phyloP scores from a whole-genome alignment of 2,329 filamentous ascomycete species.

The Cladophialophora exuberans region DNA sequence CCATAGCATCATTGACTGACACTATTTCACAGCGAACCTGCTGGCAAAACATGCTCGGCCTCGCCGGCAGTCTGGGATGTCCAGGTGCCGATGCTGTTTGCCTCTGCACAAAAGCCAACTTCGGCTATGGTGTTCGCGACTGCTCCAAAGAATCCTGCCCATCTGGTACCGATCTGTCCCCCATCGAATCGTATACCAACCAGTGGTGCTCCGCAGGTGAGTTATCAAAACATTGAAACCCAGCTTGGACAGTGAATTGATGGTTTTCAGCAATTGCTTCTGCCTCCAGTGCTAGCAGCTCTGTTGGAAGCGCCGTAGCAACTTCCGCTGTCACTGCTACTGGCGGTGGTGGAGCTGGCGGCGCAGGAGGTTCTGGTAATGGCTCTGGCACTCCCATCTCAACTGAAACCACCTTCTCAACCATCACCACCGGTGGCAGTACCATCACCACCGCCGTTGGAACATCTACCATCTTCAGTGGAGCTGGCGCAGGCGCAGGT shows the following conservation, averaged over 20 bases:
- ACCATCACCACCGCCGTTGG: conserved; percentile 13
- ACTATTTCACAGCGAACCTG: conserved; percentile 45
- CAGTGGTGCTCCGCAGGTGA: conserved; percentile 40
- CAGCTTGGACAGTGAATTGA: conserved; percentile 1
- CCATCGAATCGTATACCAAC: conserved; percentile 41
- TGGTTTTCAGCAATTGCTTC: conserved; percentile 18
- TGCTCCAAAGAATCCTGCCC: conserved; percentile 51
- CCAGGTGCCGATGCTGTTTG: conserved; percentile 40
- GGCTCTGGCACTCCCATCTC: conserved; percentile 8
- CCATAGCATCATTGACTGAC: conserved; percentile 22
- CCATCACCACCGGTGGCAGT: conserved; percentile 5
- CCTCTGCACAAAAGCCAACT: conserved; percentile 45
- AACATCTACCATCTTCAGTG: conserved; percentile 2
- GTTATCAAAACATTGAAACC: not conserved
- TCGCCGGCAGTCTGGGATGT: conserved; percentile 47
- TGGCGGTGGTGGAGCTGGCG: conserved; percentile 14
- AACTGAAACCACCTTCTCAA: conserved; percentile 9
- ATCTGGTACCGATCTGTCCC: conserved; percentile 37
- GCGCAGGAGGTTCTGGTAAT: conserved; percentile 16
- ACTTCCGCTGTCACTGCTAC: conserved; percentile 25
- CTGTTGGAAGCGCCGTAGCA: conserved; percentile 16
- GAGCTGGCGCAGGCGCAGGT: not conserved
- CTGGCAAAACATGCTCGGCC: conserved; percentile 48
- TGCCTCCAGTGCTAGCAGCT: conserved; percentile 16
- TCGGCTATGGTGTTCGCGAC: conserved; percentile 50